Evolutionary conservation across 208 protist genomes (phyloP).

Genomic region (Crithidia expoeki): DNA sequence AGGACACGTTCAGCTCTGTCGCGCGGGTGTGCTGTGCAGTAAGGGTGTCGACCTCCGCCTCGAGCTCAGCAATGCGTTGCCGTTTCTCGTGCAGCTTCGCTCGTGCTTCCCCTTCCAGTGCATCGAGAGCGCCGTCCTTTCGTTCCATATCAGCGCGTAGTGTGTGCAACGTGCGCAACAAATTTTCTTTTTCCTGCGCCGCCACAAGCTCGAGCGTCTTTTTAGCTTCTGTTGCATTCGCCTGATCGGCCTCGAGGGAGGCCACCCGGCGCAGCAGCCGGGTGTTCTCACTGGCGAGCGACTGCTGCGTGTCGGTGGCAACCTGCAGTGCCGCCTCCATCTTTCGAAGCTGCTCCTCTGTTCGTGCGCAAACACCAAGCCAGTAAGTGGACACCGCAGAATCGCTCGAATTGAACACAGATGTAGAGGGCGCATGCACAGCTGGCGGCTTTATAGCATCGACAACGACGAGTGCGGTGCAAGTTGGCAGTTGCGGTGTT

Average conservation of each 20-base stretch:
- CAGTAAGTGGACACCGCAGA: constrained; percentile 38
- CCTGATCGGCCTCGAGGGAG: constrained; percentile 30
- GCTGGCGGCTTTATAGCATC: background rate
- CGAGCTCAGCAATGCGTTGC: constrained; percentile 56
- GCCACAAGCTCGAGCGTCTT: constrained; percentile 13
- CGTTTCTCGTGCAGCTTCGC: constrained; percentile 80
- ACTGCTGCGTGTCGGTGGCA: constrained; percentile 36
- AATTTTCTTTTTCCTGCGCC: constrained; percentile 64
- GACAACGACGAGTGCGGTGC: background rate
- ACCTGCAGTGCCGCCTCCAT: constrained; percentile 47
- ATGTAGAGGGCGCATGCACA: background rate
- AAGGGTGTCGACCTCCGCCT: constrained; percentile 42
- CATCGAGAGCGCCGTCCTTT: constrained; percentile 59
- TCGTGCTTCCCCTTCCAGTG: constrained; percentile 70
- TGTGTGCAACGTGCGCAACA: constrained; percentile 76
- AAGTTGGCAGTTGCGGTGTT: background rate
- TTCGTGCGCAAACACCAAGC: constrained; percentile 21
- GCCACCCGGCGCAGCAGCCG: constrained; percentile 48
- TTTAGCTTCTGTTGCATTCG: constrained; percentile 12
- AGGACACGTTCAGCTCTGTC: constrained; percentile 40
- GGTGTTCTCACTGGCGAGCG: constrained; percentile 59
- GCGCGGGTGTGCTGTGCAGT: constrained; percentile 27
- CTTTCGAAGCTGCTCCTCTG: constrained; percentile 32
- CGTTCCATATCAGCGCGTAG: constrained; percentile 60
- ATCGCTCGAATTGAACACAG: background rate